Evolutionary conservation across 2,329 filamentous ascomycete genomes (phyloP).

Genomic region (Eutypella sp.): DNA sequence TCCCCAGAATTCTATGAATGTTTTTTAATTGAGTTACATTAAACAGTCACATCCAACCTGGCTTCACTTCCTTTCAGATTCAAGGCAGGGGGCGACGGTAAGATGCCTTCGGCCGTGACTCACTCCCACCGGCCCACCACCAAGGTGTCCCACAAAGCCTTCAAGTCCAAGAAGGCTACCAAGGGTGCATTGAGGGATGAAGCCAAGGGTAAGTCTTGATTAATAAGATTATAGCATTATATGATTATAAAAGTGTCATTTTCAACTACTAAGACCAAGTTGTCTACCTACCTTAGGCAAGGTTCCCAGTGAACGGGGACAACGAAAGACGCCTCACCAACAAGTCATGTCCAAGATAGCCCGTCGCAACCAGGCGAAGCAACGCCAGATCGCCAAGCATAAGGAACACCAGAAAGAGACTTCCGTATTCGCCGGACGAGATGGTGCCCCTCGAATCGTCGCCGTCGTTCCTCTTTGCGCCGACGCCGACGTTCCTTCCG

Average conservation of each 20-base stretch:
- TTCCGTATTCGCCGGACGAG: slow-evolving; percentile 77
- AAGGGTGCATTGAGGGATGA: slow-evolving; percentile 83
- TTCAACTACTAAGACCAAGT: not conserved
- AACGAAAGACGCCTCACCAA: slow-evolving; percentile 85
- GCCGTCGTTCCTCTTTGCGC: slow-evolving; percentile 80
- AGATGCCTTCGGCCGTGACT: slow-evolving; percentile 66
- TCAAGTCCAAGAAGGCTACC: slow-evolving; percentile 86
- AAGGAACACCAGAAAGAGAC: slow-evolving; percentile 75
- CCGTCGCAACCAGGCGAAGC: slow-evolving; percentile 89
- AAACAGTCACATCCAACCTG: slow-evolving; percentile 46
- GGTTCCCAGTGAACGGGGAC: slow-evolving; percentile 65
- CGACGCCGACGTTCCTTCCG: slow-evolving; percentile 62
- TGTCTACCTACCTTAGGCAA: slow-evolving; percentile 67
- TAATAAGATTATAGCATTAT: slow-evolving; percentile 7
- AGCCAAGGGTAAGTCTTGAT: slow-evolving; percentile 63
- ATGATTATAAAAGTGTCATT: not conserved
- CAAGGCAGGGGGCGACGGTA: slow-evolving; percentile 71
- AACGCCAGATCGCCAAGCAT: slow-evolving; percentile 78
- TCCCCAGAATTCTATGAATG: too few species aligned
- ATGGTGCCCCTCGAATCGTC: slow-evolving; percentile 83
- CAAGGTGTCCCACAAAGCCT: slow-evolving; percentile 81
- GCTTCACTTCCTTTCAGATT: slow-evolving; percentile 78
- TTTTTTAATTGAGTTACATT: too few species aligned
- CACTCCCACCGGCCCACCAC: slow-evolving; percentile 93
- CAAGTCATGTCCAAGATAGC: slow-evolving; percentile 97